Percentiles rank a stretch among this genome's conserved stretches.
phyloP scores from a whole-genome alignment of 805 yeast species.

The Kodamaea fukazawae region DNA sequence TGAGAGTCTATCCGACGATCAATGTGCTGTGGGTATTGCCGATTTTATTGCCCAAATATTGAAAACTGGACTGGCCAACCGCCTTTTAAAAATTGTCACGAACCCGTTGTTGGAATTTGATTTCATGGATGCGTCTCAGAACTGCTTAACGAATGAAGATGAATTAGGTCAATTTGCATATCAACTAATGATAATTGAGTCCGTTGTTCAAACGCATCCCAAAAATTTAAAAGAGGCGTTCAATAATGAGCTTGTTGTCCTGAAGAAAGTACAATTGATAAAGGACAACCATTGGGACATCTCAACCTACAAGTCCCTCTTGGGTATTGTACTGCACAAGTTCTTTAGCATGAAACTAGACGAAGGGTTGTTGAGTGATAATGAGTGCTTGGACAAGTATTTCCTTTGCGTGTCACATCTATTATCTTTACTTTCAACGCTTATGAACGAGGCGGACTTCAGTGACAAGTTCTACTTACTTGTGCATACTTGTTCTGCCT shows the following conservation, averaged over 20 bases:
- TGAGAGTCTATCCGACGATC: conserved; percentile 56
- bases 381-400: conserved; percentile 16
- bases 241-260: conserved; percentile 56
- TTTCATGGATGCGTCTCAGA: conserved; percentile 29
- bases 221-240: conserved; percentile 46
- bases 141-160: conserved; percentile 40
- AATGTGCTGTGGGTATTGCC: conserved; percentile 40
- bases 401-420: conserved; percentile 34
- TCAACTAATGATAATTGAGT: conserved; percentile 50
- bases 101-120: conserved; percentile 48
- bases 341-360: conserved; percentile 38
- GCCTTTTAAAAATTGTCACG: conserved; percentile 58
- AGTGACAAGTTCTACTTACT: conserved; percentile 41
- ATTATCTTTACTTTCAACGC: conserved; percentile 39
- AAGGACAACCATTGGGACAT: conserved; percentile 45
- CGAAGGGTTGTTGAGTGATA: conserved; percentile 19
- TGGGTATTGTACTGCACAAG: conserved; percentile 44
- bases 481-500: conserved; percentile 33
- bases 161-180: conserved; percentile 67
- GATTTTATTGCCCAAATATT: conserved; percentile 49
- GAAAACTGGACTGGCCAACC: conserved; percentile 54
- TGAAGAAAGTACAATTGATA: conserved; percentile 42
- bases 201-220: conserved; percentile 48
- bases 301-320: conserved; percentile 61
- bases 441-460: conserved; percentile 54